These are phyloP conservation scores for Ustilago loliicola DNA, from an alignment of 1,284 basidiomycete species.

Conservation along the genomic window DNA sequence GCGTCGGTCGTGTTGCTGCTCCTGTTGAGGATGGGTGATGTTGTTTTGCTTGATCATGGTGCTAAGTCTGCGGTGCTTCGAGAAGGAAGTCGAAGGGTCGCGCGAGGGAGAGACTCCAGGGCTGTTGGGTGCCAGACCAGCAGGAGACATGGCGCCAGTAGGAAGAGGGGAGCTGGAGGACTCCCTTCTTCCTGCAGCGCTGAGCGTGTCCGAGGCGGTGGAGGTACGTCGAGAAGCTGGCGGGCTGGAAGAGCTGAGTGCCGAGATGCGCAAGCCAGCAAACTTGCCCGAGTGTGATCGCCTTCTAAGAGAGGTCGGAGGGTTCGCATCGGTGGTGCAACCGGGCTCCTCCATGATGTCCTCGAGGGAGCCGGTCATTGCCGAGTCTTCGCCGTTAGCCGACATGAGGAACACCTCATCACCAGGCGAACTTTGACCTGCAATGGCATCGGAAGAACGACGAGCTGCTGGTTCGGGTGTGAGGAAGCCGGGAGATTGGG, in stretches of 20 bases:
- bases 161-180: constrained; percentile 36
- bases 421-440: constrained; percentile 9
- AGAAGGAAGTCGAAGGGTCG: constrained; percentile 29
- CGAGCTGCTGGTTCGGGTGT: constrained; percentile 6
- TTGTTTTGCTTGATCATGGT: constrained; percentile 37
- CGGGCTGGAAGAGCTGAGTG: constrained; percentile 25
- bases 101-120: constrained; percentile 14
- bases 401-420: constrained; percentile 28
- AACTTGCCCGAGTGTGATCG: constrained; percentile 53
- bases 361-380: constrained; percentile 26
- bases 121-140: constrained; percentile 13
- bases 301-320: background rate
- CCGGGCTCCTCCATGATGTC: constrained; percentile 51
- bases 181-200: constrained; percentile 10
- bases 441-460: background rate
- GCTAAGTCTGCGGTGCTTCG: constrained; percentile 45
- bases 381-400: constrained; percentile 13
- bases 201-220: constrained; percentile 9
- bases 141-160: constrained; percentile 42
- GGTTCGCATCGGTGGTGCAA: background rate
- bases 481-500: constrained; percentile 1
- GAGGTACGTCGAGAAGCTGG: constrained; percentile 30
- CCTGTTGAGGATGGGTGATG: background rate
- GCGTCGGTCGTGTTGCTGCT: constrained; percentile 7
- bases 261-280: constrained; percentile 45